Evolutionary conservation across 2,329 filamentous ascomycete species (phyloP), one percentile per base, ranked within the genome.

Genomic region (Colletotrichum agaves): DNA sequence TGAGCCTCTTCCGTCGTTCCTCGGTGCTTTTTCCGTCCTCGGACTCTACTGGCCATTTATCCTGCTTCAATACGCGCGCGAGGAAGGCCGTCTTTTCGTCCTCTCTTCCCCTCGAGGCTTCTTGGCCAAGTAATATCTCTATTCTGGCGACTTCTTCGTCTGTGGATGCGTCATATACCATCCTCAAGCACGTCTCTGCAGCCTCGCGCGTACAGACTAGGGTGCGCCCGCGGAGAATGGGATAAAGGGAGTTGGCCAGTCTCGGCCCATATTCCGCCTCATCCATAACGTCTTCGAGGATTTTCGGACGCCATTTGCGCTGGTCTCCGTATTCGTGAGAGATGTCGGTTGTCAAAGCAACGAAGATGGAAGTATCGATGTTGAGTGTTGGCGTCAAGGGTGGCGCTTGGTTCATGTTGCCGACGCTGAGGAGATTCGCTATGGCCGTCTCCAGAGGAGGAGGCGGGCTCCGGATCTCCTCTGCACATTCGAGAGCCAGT

Each of bases 321-420:
- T 75, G 73, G 12, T 74, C 64, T 8, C 80, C 74, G 5, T 72
- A 65, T 1, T 72, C 61, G 33, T 81, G 79, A 2, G 78, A 80
- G 19, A 81, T 73, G 58, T 81, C 80, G 1, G 80, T 81, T 35
- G 78, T 76, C 21, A 82, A 71, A 37, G 79, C 77, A 13, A 81
- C 75, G 3, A 82, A 74, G 41, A 81, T 75, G 5, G 80, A 80
- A 37, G 80, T 79, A 49, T 82, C 80, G 61, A 82, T 71, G 62
- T 81, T 82, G 10, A 81, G 63, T 3, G 74, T 77, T 1, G 72
- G 44, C 4, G 79, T 79, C n/a, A 81, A 75, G 4, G 72, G 41
- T 7, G 64, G 61, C 11, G 46, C 13, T 0, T 55, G 4, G 17
- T 27, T 70, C 13, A 71, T 72, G 62, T 47, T 76, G 12, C 64